Evolutionary conservation across 345 rosid genomes (phyloP).

Genomic region (Citrus cavaleriei): DNA sequence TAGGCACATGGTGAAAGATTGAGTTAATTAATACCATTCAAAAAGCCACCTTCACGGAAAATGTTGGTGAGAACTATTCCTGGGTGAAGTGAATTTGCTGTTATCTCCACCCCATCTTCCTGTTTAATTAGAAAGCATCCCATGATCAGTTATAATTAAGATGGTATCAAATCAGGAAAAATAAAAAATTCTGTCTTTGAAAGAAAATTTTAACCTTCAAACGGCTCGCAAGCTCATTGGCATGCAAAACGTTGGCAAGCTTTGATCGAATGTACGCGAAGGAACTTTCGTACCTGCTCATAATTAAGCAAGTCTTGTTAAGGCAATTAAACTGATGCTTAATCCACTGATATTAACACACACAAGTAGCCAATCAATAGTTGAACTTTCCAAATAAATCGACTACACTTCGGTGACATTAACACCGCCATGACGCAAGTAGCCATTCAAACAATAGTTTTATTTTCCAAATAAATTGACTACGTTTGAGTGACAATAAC

Average conservation of each 20-base stretch:
- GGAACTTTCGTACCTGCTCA: conserved; percentile 42
- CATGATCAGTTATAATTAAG: not conserved
- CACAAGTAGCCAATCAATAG: too few relatives aligned
- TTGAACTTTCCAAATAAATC: conserved; percentile 1
- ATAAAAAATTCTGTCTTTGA: too few relatives aligned
- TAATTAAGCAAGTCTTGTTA: not conserved
- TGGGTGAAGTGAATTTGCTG: conserved; percentile 75
- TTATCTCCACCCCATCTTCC: conserved; percentile 50
- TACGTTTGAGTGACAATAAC: too few relatives aligned
- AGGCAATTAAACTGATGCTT: too few relatives aligned
- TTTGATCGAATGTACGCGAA: conserved; percentile 71
- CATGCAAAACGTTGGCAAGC: conserved; percentile 75
- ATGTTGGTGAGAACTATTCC: conserved; percentile 62
- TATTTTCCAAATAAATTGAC: too few relatives aligned
- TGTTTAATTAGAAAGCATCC: conserved; percentile 20
- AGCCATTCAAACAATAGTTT: too few relatives aligned
- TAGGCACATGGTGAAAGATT: not conserved
- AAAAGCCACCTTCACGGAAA: conserved; percentile 29
- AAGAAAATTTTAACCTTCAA: not conserved
- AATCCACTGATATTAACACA: too few relatives aligned
- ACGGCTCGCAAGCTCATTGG: conserved; percentile 68
- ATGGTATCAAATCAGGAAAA: too few relatives aligned
- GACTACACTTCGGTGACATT: too few relatives aligned
- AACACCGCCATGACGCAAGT: too few relatives aligned
- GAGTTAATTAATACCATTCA: not conserved